Evolutionary conservation across 371 early-diverging fungal species (phyloP).

Genomic region (Chytridium lagenaria): DNA sequence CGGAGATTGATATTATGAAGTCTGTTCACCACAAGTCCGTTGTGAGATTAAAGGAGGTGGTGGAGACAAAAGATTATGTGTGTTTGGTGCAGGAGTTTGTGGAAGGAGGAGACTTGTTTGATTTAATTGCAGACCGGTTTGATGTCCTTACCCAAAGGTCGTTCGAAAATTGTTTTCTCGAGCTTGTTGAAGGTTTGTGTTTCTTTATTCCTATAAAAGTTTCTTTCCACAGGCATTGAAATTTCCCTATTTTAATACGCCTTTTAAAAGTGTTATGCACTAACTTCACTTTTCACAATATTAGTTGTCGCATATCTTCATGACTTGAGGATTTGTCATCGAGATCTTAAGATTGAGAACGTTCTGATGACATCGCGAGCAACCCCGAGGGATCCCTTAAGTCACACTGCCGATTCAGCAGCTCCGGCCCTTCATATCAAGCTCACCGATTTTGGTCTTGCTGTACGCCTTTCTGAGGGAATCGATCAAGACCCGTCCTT

Average conservation of each 20-base stretch:
- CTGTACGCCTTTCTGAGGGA: constrained; percentile 45
- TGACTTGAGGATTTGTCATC: constrained; percentile 30
- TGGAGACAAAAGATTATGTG: constrained; percentile 73
- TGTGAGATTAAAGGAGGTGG: constrained; percentile 63
- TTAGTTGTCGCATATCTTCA: constrained; percentile 20
- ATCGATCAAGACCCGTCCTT: constrained; percentile 16
- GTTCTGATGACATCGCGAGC: constrained; percentile 26
- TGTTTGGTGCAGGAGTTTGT: constrained; percentile 69
- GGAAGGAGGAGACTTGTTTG: constrained; percentile 63
- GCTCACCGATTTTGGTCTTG: constrained; percentile 75
- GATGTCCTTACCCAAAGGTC: constrained; percentile 50
- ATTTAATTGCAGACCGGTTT: constrained; percentile 54
- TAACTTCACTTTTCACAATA: background rate
- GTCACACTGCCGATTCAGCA: background rate
- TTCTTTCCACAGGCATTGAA: too few relatives aligned
- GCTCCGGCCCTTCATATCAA: constrained; percentile 49
- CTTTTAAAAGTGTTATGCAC: background rate
- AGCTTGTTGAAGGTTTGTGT: constrained; percentile 41
- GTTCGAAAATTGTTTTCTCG: constrained; percentile 60
- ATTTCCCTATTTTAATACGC: too few relatives aligned
- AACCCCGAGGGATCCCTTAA: background rate
- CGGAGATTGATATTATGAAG: constrained; percentile 24
- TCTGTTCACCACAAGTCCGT: constrained; percentile 22
- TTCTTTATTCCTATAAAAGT: background rate
- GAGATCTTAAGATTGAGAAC: constrained; percentile 46